Evolutionary conservation across 306 rosid genomes (phyloP).

Genomic region (Prunus kanzakura): DNA sequence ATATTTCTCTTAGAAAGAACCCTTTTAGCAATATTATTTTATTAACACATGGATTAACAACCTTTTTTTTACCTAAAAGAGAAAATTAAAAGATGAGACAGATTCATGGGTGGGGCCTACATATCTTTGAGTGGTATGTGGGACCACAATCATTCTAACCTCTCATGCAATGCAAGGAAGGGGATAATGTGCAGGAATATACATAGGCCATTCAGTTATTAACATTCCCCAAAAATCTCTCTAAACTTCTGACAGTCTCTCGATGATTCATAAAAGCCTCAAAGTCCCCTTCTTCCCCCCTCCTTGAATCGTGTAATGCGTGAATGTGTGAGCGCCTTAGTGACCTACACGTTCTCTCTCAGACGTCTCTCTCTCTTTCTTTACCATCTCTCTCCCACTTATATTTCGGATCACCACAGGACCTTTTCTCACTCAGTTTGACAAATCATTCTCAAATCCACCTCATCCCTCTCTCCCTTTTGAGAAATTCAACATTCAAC

Average conservation of each 20-base stretch:
- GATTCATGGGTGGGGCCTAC: background rate
- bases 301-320: background rate
- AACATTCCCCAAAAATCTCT: background rate
- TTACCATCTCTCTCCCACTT: constrained; percentile 2
- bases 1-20: no score
- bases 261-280: no score
- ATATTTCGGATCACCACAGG: constrained; percentile 64
- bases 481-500: constrained; percentile 29
- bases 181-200: background rate
- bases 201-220: background rate
- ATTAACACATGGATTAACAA: background rate
- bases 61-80: background rate
- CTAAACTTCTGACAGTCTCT: background rate
- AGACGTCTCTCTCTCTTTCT: background rate
- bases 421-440: constrained; percentile 19
- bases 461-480: constrained; percentile 7
- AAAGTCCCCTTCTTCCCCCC: background rate
- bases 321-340: constrained; percentile 4
- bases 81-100: background rate
- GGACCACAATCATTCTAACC: background rate
- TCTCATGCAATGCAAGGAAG: background rate
- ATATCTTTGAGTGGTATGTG: background rate
- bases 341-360: constrained; percentile 26
- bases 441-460: background rate
- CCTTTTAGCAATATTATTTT: background rate